phyloP scores from a whole-genome alignment of 768 basidiomycete species.

The Calocybe gangraenosa region DNA sequence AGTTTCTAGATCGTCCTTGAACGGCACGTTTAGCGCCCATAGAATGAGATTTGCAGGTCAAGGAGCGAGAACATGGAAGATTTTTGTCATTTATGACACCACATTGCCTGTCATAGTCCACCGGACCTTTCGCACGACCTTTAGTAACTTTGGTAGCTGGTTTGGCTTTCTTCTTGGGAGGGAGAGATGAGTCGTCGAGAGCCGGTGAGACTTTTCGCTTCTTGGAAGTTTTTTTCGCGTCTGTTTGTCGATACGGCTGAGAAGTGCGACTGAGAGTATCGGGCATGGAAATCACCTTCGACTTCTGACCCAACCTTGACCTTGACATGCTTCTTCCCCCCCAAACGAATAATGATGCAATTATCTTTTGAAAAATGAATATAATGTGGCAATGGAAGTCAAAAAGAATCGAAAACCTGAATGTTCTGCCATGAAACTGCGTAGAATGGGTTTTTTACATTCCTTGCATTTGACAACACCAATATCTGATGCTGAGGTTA shows the following conservation, averaged over 20 bases:
- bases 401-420: conserved; percentile 40
- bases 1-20: conserved; percentile 74
- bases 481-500: conserved; percentile 53
- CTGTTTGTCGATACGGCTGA: conserved; percentile 13
- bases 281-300: conserved; percentile 17
- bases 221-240: conserved; percentile 51
- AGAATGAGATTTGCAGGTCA: conserved; percentile 97
- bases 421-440: conserved; percentile 74
- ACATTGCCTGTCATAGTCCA: conserved; percentile 90
- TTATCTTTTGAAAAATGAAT: conserved; percentile 36
- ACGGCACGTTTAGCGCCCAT: conserved; percentile 97
- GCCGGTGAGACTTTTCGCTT: conserved; percentile 82
- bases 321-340: conserved; percentile 51
- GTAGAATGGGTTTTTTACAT: conserved; percentile 77
- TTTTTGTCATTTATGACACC: conserved; percentile 97
- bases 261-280: conserved; percentile 6
- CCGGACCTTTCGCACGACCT: conserved; percentile 77
- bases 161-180: conserved; percentile 77
- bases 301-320: conserved; percentile 50
- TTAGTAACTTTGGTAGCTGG: conserved; percentile 68
- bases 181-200: conserved; percentile 56
- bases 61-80: conserved; percentile 87
- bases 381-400: neutral
- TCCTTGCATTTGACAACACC: conserved; percentile 75
- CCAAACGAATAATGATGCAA: conserved; percentile 56